A percentile compares a stretch with the other conserved stretches of the same genome.
phyloP scores from a whole-genome alignment of 2,329 filamentous ascomycete genomes.

The Cercospora brassicicola region DNA sequence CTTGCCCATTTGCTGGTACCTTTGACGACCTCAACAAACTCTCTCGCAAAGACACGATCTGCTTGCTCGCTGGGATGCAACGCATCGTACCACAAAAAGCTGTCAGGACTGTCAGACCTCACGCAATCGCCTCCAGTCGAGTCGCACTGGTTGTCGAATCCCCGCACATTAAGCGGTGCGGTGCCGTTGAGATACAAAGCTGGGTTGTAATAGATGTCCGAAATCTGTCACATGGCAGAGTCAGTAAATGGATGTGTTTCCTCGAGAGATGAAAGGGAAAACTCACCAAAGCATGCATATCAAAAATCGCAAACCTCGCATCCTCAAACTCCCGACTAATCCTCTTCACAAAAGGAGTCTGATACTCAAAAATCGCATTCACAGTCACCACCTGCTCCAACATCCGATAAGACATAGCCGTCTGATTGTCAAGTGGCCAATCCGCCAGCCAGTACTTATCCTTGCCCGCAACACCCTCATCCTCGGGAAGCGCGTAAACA shows the following conservation, averaged over 20 bases:
- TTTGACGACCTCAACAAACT: conserved; percentile 57
- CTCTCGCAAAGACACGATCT: conserved; percentile 57
- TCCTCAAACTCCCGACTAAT: conserved; percentile 51
- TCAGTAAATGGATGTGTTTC: not conserved
- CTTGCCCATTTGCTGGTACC: conserved; percentile 51
- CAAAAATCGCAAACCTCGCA: conserved; percentile 64
- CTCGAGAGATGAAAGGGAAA: not conserved
- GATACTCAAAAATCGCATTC: conserved; percentile 55
- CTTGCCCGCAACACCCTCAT: conserved; percentile 46
- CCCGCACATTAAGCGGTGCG: conserved; percentile 62
- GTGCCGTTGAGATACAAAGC: conserved; percentile 61
- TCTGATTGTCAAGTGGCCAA: conserved; percentile 46
- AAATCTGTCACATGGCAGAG: conserved; percentile 45
- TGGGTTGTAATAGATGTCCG: conserved; percentile 65
- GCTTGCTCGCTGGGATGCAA: conserved; percentile 69
- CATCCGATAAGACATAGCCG: conserved; percentile 54
- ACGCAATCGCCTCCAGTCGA: conserved; percentile 44
- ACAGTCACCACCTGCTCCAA: conserved; percentile 52
- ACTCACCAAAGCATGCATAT: conserved; percentile 62
- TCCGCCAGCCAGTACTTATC: conserved; percentile 53
- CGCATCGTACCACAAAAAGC: conserved; percentile 72
- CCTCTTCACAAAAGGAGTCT: conserved; percentile 50
- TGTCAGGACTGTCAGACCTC: conserved; percentile 52
- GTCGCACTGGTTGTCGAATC: conserved; percentile 59
- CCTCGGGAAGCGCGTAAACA: conserved; percentile 55